phyloP scores from a whole-genome alignment of 495 filamentous ascomycete genomes.

The Aspergillus incahuasiensis region DNA sequence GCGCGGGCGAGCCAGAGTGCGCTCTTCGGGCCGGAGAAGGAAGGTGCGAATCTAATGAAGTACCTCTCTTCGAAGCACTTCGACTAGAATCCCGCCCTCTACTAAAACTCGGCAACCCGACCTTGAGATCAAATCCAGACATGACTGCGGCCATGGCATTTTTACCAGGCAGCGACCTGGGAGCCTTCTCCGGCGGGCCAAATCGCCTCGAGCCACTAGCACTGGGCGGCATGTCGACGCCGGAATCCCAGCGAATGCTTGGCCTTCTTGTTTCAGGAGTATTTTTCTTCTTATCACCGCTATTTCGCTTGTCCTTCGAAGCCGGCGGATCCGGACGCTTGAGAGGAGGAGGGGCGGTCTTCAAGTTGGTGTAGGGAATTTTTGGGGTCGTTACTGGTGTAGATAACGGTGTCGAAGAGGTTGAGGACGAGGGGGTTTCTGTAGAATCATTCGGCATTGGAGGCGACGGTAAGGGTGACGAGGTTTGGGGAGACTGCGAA shows the following conservation, averaged over 20 bases:
- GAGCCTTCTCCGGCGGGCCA: slow-evolving; percentile 17
- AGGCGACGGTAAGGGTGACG: neutral
- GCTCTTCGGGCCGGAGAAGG: slow-evolving; percentile 47
- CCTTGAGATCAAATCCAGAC: slow-evolving; percentile 34
- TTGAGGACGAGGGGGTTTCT: slow-evolving; percentile 9
- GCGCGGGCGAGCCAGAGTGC: slow-evolving; percentile 57
- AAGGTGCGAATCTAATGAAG: slow-evolving; percentile 58
- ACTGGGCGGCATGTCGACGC: slow-evolving; percentile 19
- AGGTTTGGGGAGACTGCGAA: slow-evolving; percentile 5
- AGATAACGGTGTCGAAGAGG: slow-evolving; percentile 16
- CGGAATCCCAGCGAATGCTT: slow-evolving; percentile 24
- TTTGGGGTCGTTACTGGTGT: slow-evolving; percentile 9
- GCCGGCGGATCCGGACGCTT: slow-evolving; percentile 9
- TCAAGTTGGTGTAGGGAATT: slow-evolving; percentile 3
- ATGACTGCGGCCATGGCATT: slow-evolving; percentile 37
- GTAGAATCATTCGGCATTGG: slow-evolving; percentile 2
- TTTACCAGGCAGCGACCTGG: slow-evolving; percentile 19
- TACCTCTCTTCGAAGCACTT: slow-evolving; percentile 45
- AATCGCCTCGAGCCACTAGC: slow-evolving; percentile 12
- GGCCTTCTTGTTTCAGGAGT: slow-evolving; percentile 9
- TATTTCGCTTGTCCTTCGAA: slow-evolving; percentile 11
- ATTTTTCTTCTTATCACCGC: slow-evolving; percentile 9
- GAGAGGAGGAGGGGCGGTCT: slow-evolving; percentile 12
- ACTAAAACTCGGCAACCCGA: slow-evolving; percentile 34
- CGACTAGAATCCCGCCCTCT: slow-evolving; percentile 39